Conservation (phyloP, 176 grass and related monocot genomes). For the Paspalum notatum region DNA sequence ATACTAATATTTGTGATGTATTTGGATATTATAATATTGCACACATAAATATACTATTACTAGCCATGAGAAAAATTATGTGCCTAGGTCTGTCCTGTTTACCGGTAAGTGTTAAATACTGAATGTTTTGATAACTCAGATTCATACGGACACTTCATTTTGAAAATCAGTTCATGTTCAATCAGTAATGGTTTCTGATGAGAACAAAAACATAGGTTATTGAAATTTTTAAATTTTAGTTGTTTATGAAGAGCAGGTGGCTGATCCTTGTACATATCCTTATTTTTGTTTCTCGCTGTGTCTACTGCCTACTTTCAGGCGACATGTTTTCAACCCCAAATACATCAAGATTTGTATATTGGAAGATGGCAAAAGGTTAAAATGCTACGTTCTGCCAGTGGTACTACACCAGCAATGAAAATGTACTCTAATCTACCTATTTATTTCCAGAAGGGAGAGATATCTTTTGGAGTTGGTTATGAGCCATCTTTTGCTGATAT, state of each 20-base stretch:
- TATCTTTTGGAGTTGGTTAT: slow-evolving; percentile 99
- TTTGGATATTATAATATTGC: background rate
- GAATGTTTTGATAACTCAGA: background rate
- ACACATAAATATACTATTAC: slow-evolving; percentile 18
- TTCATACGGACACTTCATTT: background rate
- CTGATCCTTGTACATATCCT: background rate
- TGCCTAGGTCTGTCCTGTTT: background rate
- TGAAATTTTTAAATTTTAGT: background rate
- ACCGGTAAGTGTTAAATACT: background rate
- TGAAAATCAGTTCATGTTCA: background rate
- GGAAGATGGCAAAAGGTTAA: slow-evolving; percentile 90
- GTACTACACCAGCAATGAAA: slow-evolving; percentile 96
- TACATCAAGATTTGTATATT: slow-evolving; percentile 91
- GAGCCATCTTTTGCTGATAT: slow-evolving; percentile 98
- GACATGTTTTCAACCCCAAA: slow-evolving; percentile 99
- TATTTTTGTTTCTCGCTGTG: slow-evolving; percentile 5
- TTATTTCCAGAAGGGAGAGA: slow-evolving; percentile 90
- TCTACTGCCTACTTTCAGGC: slow-evolving; percentile 61
- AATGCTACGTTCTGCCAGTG: slow-evolving; percentile 97
- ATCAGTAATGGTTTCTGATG: background rate
- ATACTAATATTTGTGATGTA: background rate
- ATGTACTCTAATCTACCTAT: slow-evolving; percentile 97
- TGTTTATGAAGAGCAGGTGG: background rate
- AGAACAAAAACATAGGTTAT: background rate
- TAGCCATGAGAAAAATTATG: background rate